These are phyloP conservation scores for Pyrenochaeta sp. DNA, from an alignment of 2,329 filamentous ascomycete genomes.

Conservation along the genomic window DNA sequence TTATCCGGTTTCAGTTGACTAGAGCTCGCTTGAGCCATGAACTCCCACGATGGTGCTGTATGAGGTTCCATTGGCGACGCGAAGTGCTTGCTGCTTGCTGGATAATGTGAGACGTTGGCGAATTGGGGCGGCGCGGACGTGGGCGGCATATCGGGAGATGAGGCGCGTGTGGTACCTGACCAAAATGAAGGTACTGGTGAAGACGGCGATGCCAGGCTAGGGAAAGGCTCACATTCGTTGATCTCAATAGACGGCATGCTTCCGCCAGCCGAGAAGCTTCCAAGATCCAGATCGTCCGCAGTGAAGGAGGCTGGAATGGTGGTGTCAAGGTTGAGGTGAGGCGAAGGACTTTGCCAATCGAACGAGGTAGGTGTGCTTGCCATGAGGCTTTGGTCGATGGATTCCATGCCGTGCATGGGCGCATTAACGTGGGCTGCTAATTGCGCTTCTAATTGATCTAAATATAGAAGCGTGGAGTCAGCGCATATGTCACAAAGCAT, in stretches of 20 bases:
- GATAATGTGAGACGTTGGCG: slow-evolving; percentile 25
- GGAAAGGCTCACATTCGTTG: slow-evolving; percentile 47
- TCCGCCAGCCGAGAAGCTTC: slow-evolving; percentile 33
- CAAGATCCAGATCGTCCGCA: slow-evolving; percentile 33
- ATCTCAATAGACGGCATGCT: slow-evolving; percentile 48
- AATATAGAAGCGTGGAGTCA: background rate
- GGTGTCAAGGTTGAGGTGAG: slow-evolving; percentile 37
- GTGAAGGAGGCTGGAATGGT: slow-evolving; percentile 36
- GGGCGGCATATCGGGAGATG: slow-evolving; percentile 44
- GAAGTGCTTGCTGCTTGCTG: slow-evolving; percentile 27
- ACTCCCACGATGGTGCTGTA: slow-evolving; percentile 46
- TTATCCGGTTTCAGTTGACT: slow-evolving; percentile 33
- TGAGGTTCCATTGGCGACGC: slow-evolving; percentile 39
- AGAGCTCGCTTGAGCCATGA: slow-evolving; percentile 37
- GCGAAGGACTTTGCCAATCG: slow-evolving; percentile 41
- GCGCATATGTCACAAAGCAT: background rate
- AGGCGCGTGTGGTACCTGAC: slow-evolving; percentile 48
- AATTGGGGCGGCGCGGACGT: slow-evolving; percentile 37
- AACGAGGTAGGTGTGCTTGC: slow-evolving; percentile 37
- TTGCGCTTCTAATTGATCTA: slow-evolving; percentile 46
- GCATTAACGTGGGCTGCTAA: slow-evolving; percentile 45
- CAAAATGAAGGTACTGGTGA: slow-evolving; percentile 50
- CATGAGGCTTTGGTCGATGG: slow-evolving; percentile 39
- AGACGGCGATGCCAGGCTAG: slow-evolving; percentile 37
- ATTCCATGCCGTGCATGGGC: slow-evolving; percentile 49